A percentile compares a stretch with the other conserved stretches of the same genome.
Conservation (phyloP, 768 basidiomycete species). For the Chalciporus chontae region DNA sequence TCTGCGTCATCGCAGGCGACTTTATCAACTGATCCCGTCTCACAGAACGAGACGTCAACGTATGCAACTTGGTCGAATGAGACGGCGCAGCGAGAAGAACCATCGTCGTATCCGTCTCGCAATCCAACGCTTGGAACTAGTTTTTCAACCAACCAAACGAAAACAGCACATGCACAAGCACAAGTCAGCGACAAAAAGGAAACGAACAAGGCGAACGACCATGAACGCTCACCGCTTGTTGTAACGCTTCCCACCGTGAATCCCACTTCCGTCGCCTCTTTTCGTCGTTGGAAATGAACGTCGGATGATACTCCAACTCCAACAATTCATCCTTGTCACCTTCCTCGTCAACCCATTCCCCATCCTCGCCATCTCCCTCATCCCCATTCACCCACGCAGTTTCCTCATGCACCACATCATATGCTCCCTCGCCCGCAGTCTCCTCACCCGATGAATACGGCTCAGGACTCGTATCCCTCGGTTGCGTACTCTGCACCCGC, state of each 20-base stretch:
- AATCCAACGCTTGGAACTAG: slow-evolving; percentile 75
- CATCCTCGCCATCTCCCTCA: slow-evolving; percentile 33
- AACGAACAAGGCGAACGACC: neutral
- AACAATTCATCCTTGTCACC: slow-evolving; percentile 68
- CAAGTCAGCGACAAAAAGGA: slow-evolving; percentile 1
- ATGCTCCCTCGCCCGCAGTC: slow-evolving; percentile 64
- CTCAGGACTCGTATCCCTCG: slow-evolving; percentile 78
- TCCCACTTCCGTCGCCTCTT: slow-evolving; percentile 74
- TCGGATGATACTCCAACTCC: slow-evolving; percentile 74
- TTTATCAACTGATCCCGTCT: slow-evolving; percentile 51
- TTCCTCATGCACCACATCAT: slow-evolving; percentile 39
- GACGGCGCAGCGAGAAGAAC: slow-evolving; percentile 72
- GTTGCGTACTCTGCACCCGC: slow-evolving; percentile 79
- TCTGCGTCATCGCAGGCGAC: slow-evolving; percentile 47
- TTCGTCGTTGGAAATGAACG: slow-evolving; percentile 60
- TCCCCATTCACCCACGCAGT: slow-evolving; percentile 33
- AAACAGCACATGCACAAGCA: too few relatives aligned
- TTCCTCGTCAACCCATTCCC: slow-evolving; percentile 73
- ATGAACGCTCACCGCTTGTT: slow-evolving; percentile 55
- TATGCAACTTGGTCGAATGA: slow-evolving; percentile 63
- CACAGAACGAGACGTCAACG: slow-evolving; percentile 64
- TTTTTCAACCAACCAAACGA: neutral
- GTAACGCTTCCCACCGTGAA: slow-evolving; percentile 67
- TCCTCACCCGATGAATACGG: slow-evolving; percentile 74
- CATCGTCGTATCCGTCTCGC: slow-evolving; percentile 79